A percentile compares a stretch with the other conserved stretches of the same genome.
phyloP scores from a whole-genome alignment of 2,329 filamentous ascomycete species.

The Sphaerulina musiva region DNA sequence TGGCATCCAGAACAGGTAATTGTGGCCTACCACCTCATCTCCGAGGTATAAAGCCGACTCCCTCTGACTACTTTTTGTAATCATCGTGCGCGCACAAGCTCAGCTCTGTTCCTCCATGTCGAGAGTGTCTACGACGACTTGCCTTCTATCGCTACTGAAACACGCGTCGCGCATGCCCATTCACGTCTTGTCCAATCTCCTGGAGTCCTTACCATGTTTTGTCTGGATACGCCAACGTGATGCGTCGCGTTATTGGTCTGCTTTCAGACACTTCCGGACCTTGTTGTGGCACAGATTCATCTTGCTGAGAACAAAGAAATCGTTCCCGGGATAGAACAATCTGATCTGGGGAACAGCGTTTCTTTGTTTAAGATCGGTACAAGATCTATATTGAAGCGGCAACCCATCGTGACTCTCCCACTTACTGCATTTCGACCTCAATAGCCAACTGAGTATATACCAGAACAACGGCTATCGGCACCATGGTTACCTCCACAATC shows the following conservation, averaged over 20 bases:
- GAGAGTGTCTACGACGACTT: too few relatives aligned
- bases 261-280: neutral
- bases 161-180: too few relatives aligned
- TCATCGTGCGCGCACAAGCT: too few relatives aligned
- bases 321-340: neutral
- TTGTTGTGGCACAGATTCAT: neutral
- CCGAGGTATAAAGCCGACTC: too few relatives aligned
- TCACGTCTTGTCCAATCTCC: too few relatives aligned
- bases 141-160: too few relatives aligned
- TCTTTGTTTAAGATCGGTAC: neutral
- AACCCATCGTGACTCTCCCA: neutral
- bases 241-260: neutral
- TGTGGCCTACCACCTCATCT: too few relatives aligned
- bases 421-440: constrained; percentile 3
- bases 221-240: too few relatives aligned
- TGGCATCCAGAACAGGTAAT: too few relatives aligned
- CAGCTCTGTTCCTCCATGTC: too few relatives aligned
- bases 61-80: too few relatives aligned
- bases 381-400: neutral
- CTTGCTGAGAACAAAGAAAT: neutral
- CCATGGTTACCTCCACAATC: neutral
- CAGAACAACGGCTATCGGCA: neutral
- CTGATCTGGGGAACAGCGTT: neutral
- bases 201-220: too few relatives aligned
- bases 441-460: neutral